These are phyloP conservation scores for Penicillium atrosanguineum DNA, from an alignment of 495 filamentous ascomycete genomes.

Conservation along the genomic window DNA sequence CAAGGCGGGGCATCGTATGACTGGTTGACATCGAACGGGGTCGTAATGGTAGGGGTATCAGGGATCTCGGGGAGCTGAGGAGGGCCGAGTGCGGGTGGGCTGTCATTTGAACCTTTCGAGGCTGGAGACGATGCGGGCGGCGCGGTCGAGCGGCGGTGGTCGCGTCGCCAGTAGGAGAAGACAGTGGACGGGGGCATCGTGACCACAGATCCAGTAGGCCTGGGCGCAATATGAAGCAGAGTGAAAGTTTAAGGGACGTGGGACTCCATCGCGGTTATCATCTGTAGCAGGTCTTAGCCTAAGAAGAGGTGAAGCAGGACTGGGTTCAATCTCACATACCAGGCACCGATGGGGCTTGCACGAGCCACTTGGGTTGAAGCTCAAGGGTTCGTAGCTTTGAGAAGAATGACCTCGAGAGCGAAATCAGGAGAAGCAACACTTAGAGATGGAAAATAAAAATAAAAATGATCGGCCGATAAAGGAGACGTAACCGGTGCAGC, in stretches of 20 bases:
- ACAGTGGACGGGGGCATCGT: conserved; percentile 45
- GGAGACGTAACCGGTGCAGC: conserved; percentile 6
- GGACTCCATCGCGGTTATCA: conserved; percentile 20
- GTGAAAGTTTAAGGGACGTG: conserved; percentile 9
- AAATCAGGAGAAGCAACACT: neutral
- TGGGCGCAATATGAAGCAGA: conserved; percentile 4
- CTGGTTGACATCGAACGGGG: conserved; percentile 19
- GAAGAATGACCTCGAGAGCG: neutral
- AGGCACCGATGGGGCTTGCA: conserved; percentile 21
- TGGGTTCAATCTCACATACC: conserved; percentile 22
- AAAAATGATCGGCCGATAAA: neutral
- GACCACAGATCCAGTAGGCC: conserved; percentile 9
- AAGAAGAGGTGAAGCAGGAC: conserved; percentile 14
- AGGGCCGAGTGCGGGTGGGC: conserved; percentile 27
- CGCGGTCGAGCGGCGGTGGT: conserved; percentile 42
- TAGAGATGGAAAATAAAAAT: conserved; percentile 1
- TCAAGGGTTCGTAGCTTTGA: neutral
- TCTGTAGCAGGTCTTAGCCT: conserved; percentile 15
- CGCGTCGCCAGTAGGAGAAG: conserved; percentile 51
- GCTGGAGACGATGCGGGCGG: conserved; percentile 28
- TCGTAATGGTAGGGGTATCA: conserved; percentile 27
- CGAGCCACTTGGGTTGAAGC: conserved; percentile 11
- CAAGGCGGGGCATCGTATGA: conserved; percentile 15
- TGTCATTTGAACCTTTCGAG: conserved; percentile 18
- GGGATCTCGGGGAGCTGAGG: conserved; percentile 36